Evolutionary conservation across 116 monocot genomes (phyloP).

Genomic region (Papilionanthe hybrid): DNA sequence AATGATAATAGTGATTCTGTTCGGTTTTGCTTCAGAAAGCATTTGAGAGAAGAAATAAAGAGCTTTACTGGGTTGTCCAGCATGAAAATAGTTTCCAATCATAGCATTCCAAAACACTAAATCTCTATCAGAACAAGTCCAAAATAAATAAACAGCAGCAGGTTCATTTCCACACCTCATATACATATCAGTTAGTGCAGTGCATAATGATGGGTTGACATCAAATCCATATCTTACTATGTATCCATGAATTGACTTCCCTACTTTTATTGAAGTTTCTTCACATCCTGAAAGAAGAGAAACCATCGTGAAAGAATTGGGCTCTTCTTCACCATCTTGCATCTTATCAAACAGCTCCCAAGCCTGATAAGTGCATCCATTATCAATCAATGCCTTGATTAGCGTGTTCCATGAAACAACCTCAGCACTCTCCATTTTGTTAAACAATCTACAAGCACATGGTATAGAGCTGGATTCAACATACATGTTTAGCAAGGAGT

Average conservation of each 20-base stretch:
- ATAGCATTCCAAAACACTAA: conserved; percentile 31
- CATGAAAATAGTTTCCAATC: conserved; percentile 14
- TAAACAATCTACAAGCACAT: conserved; percentile 16
- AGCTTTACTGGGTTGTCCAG: conserved; percentile 14
- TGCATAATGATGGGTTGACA: conserved; percentile 19
- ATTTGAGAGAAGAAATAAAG: conserved; percentile 15
- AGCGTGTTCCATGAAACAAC: conserved; percentile 20
- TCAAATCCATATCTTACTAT: conserved; percentile 14
- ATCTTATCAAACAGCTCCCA: conserved; percentile 13
- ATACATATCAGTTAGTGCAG: conserved; percentile 27
- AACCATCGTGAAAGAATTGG: conserved; percentile 27
- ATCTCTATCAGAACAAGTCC: conserved; percentile 18
- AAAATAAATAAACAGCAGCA: conserved; percentile 11
- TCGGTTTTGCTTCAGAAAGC: conserved; percentile 15
- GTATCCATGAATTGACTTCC: conserved; percentile 26
- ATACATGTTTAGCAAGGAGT: conserved; percentile 26
- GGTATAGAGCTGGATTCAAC: not conserved
- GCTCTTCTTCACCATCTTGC: conserved; percentile 7
- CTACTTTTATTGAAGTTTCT: conserved; percentile 3
- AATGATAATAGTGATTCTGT: conserved; percentile 14
- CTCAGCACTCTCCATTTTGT: conserved; percentile 7
- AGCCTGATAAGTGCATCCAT: conserved; percentile 8
- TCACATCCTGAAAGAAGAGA: conserved; percentile 30
- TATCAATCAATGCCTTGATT: conserved; percentile 7
- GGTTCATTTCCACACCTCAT: conserved; percentile 25